These are phyloP conservation scores for Phytophthora lateralis DNA, from an alignment of 352 stramenopile genomes.

Conservation along the genomic window DNA sequence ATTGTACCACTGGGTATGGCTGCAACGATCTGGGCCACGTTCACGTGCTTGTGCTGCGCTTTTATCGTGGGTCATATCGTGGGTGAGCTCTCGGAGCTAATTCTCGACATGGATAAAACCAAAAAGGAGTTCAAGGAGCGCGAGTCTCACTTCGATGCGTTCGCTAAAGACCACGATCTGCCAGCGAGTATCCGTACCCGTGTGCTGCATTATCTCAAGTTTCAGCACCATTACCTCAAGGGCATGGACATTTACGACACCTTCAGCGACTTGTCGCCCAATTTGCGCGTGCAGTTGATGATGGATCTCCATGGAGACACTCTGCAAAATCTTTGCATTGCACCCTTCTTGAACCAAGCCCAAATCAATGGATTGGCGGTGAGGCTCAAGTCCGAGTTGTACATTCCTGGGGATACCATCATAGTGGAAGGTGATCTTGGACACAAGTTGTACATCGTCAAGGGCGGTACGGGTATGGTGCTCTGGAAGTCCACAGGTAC, in stretches of 20 bases:
- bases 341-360: conserved; percentile 53
- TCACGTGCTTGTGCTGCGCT: conserved; percentile 72
- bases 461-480: conserved; percentile 64
- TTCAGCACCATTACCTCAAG: conserved; percentile 71
- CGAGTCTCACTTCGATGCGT: conserved; percentile 71
- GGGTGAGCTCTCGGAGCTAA: conserved; percentile 75
- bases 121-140: conserved; percentile 77
- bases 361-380: conserved; percentile 64
- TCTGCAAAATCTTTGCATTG: conserved; percentile 59
- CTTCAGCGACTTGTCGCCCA: conserved; percentile 76
- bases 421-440: conserved; percentile 70
- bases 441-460: conserved; percentile 77
- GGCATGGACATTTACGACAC: conserved; percentile 74
- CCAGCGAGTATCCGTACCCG: conserved; percentile 58
- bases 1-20: conserved; percentile 66
- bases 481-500: conserved; percentile 72
- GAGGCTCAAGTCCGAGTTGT: conserved; percentile 73
- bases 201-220: conserved; percentile 72
- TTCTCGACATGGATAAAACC: conserved; percentile 75
- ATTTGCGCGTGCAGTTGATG: conserved; percentile 70
- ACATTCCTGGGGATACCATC: conserved; percentile 73
- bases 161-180: conserved; percentile 69
- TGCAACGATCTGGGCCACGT: conserved; percentile 67
- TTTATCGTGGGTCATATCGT: conserved; percentile 85
- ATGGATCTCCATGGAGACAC: conserved; percentile 69